A percentile compares a stretch with the other conserved stretches of the same genome.
phyloP scores from a whole-genome alignment of 306 rosid genomes.

The Psophocarpus tetragonolobus region DNA sequence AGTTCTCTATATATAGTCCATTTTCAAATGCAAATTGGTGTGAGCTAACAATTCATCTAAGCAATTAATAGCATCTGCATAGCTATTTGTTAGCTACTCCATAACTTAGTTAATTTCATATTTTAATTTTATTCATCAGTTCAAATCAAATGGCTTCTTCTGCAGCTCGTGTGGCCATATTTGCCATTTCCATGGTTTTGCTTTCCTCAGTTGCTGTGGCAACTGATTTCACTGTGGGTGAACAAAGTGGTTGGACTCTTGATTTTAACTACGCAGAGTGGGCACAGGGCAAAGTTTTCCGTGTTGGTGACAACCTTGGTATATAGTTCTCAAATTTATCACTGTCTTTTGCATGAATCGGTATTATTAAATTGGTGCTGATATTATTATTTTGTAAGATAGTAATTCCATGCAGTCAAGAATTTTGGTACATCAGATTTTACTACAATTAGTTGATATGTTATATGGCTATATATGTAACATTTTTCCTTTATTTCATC shows the following conservation, averaged over 20 bases:
- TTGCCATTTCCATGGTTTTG: constrained; percentile 39
- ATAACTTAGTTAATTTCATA: background rate
- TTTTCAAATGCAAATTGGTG: background rate
- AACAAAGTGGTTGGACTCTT: constrained; percentile 41
- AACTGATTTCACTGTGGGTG: constrained; percentile 48
- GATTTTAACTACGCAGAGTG: constrained; percentile 38
- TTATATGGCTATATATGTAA: no score
- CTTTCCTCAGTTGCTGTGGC: constrained; percentile 49
- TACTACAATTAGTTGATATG: no score
- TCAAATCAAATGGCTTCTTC: constrained; percentile 44
- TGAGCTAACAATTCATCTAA: constrained; percentile 22
- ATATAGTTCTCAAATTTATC: no score
- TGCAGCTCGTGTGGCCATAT: background rate
- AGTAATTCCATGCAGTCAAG: no score
- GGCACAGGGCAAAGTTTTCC: constrained; percentile 47
- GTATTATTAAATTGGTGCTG: no score
- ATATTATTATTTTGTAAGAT: no score
- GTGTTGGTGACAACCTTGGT: constrained; percentile 45
- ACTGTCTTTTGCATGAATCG: no score
- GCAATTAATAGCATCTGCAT: constrained; percentile 7
- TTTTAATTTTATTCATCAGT: background rate
- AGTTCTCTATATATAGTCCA: constrained; percentile 13
- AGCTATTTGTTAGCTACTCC: background rate
- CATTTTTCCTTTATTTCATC: no score
- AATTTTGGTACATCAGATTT: no score